Percentiles rank a stretch among this genome's conserved stretches.
These are phyloP conservation scores for Adenanthera pavonina DNA, from an alignment of 306 rosid species.

Conservation along the genomic window DNA sequence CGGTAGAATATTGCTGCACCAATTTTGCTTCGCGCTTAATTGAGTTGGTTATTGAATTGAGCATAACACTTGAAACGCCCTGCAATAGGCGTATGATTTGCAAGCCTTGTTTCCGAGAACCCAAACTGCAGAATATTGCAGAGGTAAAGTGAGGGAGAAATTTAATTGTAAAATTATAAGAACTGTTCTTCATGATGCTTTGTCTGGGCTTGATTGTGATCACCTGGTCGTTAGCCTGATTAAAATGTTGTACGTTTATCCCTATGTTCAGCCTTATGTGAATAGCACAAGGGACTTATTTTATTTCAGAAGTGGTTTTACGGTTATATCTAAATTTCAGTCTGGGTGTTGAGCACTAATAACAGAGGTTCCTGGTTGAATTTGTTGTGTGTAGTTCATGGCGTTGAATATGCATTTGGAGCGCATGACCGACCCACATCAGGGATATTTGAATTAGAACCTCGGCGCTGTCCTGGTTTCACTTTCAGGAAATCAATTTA, in stretches of 20 bases:
- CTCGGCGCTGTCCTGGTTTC: conserved; percentile 89
- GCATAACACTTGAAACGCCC: conserved; percentile 25
- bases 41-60: conserved; percentile 27
- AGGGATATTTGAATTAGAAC: conserved; percentile 93
- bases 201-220: conserved; percentile 8
- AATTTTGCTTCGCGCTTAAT: not conserved
- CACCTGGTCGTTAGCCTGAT: not conserved
- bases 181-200: not conserved
- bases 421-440: conserved; percentile 85
- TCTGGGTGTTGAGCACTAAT: not conserved
- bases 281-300: not conserved
- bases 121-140: not conserved
- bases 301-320: not conserved
- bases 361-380: not conserved
- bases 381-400: conserved; percentile 64
- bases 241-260: conserved; percentile 9
- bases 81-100: not conserved
- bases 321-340: not conserved
- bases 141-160: not conserved
- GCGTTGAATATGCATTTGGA: conserved; percentile 90
- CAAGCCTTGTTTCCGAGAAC: conserved; percentile 12
- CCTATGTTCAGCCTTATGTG: not conserved
- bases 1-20: not conserved
- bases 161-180: not conserved
- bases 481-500: conserved; percentile 82